Conservation (phyloP, 2,329 filamentous ascomycete genomes). For the Hypomyces perniciosus region DNA sequence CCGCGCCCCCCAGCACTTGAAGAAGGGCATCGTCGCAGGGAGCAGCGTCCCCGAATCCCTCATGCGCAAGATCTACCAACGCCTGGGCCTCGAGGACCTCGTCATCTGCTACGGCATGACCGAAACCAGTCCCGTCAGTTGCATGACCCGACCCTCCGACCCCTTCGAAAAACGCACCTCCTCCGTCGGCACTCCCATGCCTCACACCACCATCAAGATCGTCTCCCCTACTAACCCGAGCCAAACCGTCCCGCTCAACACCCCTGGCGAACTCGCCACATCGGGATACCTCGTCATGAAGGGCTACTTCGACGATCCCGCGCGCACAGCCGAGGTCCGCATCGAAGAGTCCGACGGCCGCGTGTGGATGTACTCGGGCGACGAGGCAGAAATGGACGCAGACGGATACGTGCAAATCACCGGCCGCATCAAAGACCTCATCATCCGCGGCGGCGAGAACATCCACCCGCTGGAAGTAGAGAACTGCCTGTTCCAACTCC, state of each 20-base stretch:
- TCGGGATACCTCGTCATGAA: conserved; percentile 86
- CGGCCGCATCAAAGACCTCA: conserved; percentile 88
- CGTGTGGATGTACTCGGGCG: conserved; percentile 87
- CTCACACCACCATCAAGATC: conserved; percentile 72
- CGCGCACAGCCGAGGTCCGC: conserved; percentile 62
- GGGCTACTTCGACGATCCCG: conserved; percentile 76
- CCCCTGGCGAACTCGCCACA: conserved; percentile 75
- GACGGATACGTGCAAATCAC: conserved; percentile 86
- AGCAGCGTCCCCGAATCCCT: conserved; percentile 76
- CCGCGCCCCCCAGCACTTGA: conserved; percentile 38
- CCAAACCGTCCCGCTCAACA: conserved; percentile 54
- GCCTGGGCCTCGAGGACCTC: conserved; percentile 70
- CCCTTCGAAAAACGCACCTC: conserved; percentile 65
- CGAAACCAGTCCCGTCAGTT: conserved; percentile 72
- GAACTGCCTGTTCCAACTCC: conserved; percentile 73
- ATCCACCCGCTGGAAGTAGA: conserved; percentile 93
- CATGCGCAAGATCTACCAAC: conserved; percentile 68
- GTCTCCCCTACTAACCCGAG: conserved; percentile 61
- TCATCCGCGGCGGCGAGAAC: conserved; percentile 93
- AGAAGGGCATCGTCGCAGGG: conserved; percentile 89
- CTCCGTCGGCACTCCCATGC: conserved; percentile 74
- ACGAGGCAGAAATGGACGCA: conserved; percentile 79
- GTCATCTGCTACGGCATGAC: conserved; percentile 98
- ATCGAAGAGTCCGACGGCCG: conserved; percentile 34
- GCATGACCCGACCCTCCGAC: conserved; percentile 77